phyloP scores from a whole-genome alignment of 345 rosid species.

The Jatropha curcas region DNA sequence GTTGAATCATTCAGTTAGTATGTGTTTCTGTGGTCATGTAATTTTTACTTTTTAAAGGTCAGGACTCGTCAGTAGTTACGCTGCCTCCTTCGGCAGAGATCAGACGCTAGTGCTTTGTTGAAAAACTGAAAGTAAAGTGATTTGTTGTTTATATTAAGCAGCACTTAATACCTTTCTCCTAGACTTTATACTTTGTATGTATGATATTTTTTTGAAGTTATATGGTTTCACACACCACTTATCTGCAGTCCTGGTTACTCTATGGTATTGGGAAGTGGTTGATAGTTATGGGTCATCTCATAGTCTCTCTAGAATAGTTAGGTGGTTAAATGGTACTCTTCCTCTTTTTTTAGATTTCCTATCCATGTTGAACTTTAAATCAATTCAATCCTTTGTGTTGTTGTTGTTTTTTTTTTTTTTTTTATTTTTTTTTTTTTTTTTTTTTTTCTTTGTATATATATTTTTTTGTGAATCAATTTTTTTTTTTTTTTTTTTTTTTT shows the following conservation, averaged over 20 bases:
- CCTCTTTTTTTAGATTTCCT: neutral
- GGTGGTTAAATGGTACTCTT: constrained; percentile 49
- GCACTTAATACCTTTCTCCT: neutral
- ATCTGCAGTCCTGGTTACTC: constrained; percentile 41
- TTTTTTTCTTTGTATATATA: no score
- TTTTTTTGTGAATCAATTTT: neutral
- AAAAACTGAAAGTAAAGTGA: constrained; percentile 52
- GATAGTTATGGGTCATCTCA: constrained; percentile 65
- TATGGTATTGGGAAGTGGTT: constrained; percentile 69
- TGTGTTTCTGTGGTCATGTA: neutral
- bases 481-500: no score
- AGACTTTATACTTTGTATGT: neutral
- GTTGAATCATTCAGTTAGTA: neutral
- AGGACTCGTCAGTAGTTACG: constrained; percentile 44
- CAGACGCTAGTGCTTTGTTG: constrained; percentile 53
- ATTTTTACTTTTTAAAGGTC: constrained; percentile 34
- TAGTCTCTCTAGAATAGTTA: constrained; percentile 53
- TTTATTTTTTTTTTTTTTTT: no score
- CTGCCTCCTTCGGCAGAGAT: constrained; percentile 70
- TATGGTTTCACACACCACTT: neutral
- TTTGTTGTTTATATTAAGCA: neutral
- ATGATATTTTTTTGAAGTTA: neutral
- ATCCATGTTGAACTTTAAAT: no score
- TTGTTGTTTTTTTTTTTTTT: no score
- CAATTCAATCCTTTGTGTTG: no score